phyloP scores from a whole-genome alignment of 257 asterid genomes.

The Hygrophila difformis region DNA sequence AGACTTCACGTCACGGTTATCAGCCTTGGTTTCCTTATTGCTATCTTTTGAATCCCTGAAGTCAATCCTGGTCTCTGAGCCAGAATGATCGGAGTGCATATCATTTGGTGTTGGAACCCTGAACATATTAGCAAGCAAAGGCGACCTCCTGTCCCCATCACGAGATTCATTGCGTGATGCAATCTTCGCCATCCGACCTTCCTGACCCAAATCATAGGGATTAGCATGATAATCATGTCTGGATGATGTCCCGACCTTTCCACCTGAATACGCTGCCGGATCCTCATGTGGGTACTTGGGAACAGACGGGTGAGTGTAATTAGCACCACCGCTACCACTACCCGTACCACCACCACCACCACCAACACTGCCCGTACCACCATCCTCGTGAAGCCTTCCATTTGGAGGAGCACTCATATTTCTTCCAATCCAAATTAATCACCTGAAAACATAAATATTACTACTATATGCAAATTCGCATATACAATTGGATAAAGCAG shows the following conservation, averaged over 20 bases:
- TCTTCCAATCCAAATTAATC: too few species aligned
- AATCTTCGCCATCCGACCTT: constrained; percentile 52
- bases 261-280: constrained; percentile 42
- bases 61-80: constrained; percentile 57
- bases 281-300: constrained; percentile 64
- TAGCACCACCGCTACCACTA: constrained; percentile 47
- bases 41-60: constrained; percentile 49
- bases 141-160: constrained; percentile 61
- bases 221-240: constrained; percentile 57
- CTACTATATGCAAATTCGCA: too few species aligned
- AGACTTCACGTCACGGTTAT: constrained; percentile 46
- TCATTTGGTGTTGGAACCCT: constrained; percentile 53
- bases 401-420: too few species aligned
- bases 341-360: too few species aligned
- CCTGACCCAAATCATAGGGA: constrained; percentile 59
- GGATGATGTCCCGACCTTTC: constrained; percentile 38
- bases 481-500: too few species aligned
- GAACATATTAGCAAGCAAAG: constrained; percentile 50
- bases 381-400: too few species aligned
- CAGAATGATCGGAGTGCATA: constrained; percentile 45
- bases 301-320: constrained; percentile 46
- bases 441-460: too few species aligned
- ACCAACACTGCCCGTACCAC: too few species aligned
- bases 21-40: constrained; percentile 50
- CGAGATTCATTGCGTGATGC: constrained; percentile 58